Evolutionary conservation across 176 grass and related monocot genomes (phyloP).

Genomic region (Eleusine coracana): DNA sequence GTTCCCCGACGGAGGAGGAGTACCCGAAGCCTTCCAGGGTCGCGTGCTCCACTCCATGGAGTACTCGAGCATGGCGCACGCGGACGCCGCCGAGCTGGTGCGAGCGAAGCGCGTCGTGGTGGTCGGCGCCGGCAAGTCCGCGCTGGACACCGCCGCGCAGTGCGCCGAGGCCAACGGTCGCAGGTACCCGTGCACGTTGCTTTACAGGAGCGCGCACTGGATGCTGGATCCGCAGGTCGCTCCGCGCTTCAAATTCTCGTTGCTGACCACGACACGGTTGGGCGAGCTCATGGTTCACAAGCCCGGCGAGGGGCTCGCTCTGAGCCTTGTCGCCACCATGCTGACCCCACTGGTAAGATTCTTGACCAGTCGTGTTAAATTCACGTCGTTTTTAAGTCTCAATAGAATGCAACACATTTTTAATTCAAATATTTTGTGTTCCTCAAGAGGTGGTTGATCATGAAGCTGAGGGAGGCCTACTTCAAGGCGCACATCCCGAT

Average conservation of each 20-base stretch:
- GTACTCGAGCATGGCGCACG: constrained; percentile 27
- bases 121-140: constrained; percentile 35
- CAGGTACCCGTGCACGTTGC: constrained; percentile 21
- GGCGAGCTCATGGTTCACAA: constrained; percentile 55
- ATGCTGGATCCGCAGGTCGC: background rate
- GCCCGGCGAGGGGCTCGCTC: constrained; percentile 41
- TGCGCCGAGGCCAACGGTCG: constrained; percentile 37
- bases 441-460: constrained; percentile 44
- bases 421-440: no score
- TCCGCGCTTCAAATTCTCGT: background rate
- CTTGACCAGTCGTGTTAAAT: no score
- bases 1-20: constrained; percentile 42
- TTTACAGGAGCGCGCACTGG: constrained; percentile 45
- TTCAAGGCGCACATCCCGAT: constrained; percentile 50
- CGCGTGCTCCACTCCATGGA: constrained; percentile 60
- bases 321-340: constrained; percentile 33
- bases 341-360: constrained; percentile 42
- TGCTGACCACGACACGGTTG: constrained; percentile 14
- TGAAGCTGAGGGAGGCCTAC: constrained; percentile 31
- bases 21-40: constrained; percentile 55
- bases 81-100: constrained; percentile 27
- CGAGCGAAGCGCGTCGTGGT: constrained; percentile 36
- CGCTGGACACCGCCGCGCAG: constrained; percentile 34
- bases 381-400: background rate
- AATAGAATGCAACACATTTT: no score